Base-by-base conservation (phyloP, 2,329 filamentous ascomycete genomes). In the Arthrinium phaeospermum region DNA sequence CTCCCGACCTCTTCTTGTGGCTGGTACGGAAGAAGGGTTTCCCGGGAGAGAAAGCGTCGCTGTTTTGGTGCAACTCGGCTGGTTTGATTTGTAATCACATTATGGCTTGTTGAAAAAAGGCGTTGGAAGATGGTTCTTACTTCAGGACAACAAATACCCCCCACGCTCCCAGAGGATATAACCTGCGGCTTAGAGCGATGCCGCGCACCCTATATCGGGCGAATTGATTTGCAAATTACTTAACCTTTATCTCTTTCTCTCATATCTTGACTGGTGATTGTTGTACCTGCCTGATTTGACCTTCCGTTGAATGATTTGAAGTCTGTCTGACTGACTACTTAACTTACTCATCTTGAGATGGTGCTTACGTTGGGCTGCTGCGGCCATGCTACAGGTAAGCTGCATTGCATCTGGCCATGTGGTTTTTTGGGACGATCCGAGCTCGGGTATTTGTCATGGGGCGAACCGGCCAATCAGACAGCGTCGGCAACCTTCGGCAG, bases 181-280 rank as follows among this genome's bases (percentile, higher is more conserved):
- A 37, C 57, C 57, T 64, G 57, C 57, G 57, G 57, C 57, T 64
- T 64, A 64, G 57, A 64, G 57, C 57, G 57, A 64, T 64, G 57
- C 57, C 57, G 57, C 34, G 57, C 57, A 41, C 57, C 57, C 57
- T n/a, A 22, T 24, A 41, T 64, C n/a, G 57, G 57, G 57, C 34
- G 57, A 64, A 64, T 64, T 64, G 57, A 64, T 64, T 64, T 64
- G 57, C 30, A 64, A 64, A 41, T 41, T 64, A 64, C 4, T 13
- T 41, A 14, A 51, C 8, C n/a, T 51, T 1, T 4, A 2, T 41
- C 37, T 51, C 8, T 4, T 41, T 41, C 37, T 51, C 1, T 8
- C 30, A 19, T 7, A 3, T 10, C 12, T 22, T 37, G 57, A 13
- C 34, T 41, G 19, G 27, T 61, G 53, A 22, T 27, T 37, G 30